Conservation (phyloP, 768 basidiomycete genomes). For the Suillus placidus region DNA sequence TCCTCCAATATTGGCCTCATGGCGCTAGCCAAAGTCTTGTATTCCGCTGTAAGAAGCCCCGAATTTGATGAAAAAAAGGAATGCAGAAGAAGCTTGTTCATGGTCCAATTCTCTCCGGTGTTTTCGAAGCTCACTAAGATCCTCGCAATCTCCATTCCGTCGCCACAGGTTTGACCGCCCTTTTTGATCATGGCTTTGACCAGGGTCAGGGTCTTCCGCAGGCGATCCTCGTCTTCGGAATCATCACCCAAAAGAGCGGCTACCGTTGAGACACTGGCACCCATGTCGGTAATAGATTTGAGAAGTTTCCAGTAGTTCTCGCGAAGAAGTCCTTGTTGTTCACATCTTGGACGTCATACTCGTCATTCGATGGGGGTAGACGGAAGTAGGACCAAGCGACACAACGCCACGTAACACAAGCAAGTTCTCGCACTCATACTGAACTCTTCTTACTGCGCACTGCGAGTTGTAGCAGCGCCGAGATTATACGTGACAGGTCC, state of each 20-base stretch:
- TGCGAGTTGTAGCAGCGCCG: conserved; percentile 53
- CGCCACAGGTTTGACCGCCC: conserved; percentile 51
- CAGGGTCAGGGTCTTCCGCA: conserved; percentile 51
- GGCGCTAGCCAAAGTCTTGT: conserved; percentile 43
- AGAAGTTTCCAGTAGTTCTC: conserved; percentile 53
- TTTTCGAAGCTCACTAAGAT: conserved; percentile 41
- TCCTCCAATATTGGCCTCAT: conserved; percentile 59
- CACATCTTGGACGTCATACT: conserved; percentile 21
- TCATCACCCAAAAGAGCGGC: conserved; percentile 53
- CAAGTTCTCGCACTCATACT: conserved; percentile 55
- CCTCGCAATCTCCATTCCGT: conserved; percentile 56
- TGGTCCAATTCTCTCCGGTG: conserved; percentile 44
- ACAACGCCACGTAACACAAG: conserved; percentile 66
- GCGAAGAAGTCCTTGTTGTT: conserved; percentile 33
- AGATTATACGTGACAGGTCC: conserved; percentile 63
- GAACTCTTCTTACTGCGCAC: conserved; percentile 66
- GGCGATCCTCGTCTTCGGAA: conserved; percentile 40
- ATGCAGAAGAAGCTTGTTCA: conserved; percentile 50
- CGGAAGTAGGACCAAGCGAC: conserved; percentile 68
- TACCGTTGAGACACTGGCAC: conserved; percentile 59
- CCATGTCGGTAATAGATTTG: conserved; percentile 55
- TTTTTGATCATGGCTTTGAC: conserved; percentile 60
- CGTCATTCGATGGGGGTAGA: conserved; percentile 41
- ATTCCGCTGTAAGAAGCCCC: conserved; percentile 58
- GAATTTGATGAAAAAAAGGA: conserved; percentile 59